Evolutionary conservation across 768 basidiomycete genomes (phyloP).

Genomic region (Pulveroboletus sp.): DNA sequence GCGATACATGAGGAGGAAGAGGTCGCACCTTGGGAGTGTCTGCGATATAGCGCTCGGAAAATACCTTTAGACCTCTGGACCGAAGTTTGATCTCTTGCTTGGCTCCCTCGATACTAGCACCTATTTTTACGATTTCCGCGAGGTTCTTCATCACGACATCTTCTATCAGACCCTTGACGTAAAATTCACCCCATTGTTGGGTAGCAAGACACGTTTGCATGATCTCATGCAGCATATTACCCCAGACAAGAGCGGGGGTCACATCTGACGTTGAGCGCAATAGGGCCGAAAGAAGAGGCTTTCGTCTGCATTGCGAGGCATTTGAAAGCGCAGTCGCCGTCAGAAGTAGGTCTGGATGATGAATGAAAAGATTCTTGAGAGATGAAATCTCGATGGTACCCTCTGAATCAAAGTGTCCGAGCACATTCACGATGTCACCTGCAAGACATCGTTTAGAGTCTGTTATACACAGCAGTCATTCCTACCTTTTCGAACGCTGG

Average conservation of each 20-base stretch:
- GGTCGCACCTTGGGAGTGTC: slow-evolving; percentile 54
- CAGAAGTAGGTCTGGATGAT: slow-evolving; percentile 88
- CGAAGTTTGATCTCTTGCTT: slow-evolving; percentile 55
- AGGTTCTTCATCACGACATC: slow-evolving; percentile 50
- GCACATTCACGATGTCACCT: slow-evolving; percentile 81
- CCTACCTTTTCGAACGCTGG: slow-evolving; percentile 58
- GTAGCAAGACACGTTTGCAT: slow-evolving; percentile 73
- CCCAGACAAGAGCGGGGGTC: slow-evolving; percentile 77
- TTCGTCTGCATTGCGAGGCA: slow-evolving; percentile 77
- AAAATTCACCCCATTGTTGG: slow-evolving; percentile 57
- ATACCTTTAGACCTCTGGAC: slow-evolving; percentile 60
- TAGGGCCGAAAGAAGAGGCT: slow-evolving; percentile 72
- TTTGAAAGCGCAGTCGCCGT: slow-evolving; percentile 87
- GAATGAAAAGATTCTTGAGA: slow-evolving; percentile 67
- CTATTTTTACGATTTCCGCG: slow-evolving; percentile 58
- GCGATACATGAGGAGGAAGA: background rate
- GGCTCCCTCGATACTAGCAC: slow-evolving; percentile 56
- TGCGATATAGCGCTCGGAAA: slow-evolving; percentile 63
- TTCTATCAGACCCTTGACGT: slow-evolving; percentile 57
- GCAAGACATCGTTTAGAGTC: background rate
- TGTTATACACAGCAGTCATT: background rate
- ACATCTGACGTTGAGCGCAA: slow-evolving; percentile 54
- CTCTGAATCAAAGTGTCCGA: slow-evolving; percentile 45
- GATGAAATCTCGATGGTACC: slow-evolving; percentile 55
- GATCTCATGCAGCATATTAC: slow-evolving; percentile 89